Base-by-base conservation (phyloP, 2,329 filamentous ascomycete genomes). In the Seiridium cupressi region DNA sequence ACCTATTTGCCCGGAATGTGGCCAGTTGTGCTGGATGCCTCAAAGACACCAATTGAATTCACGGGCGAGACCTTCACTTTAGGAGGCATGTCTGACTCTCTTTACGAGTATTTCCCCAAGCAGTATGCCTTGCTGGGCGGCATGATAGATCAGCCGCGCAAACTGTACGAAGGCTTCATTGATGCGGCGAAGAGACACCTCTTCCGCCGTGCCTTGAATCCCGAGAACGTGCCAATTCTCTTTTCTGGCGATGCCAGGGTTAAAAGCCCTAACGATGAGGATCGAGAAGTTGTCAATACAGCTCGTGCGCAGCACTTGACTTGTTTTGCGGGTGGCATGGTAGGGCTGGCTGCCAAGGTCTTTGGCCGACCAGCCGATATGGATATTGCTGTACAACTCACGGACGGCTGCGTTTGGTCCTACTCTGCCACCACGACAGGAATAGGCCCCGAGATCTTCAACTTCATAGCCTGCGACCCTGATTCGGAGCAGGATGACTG, bases 81-180 rank as follows among this genome's bases (percentile, higher is more conserved):
- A 3, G 84, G 83, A 49, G 83, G 79, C 44, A 83, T 82, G 78
- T 78, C 81, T 3, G 84, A 87, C 67, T 85, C 83, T 11, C 71
- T 84, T 1, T 87, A 86, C 63, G 84, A 87, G 68, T 94, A 93
- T 70, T 82, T 91, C 64, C 79, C 83, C 0, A 77, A 91, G 69
- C 81, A 90, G 69, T 86, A 87, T 68, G 74, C 90, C 54, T 76
- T 91, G n/a, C 81, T 91, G 0, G 86, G 87, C 42, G 89, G 89
- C 3, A 74, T 79, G 0, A 75, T 83, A n/a, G 61, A 84, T 11
- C 80, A 80, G 62, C 81, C 80, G 10, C 73, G 73, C 35, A 75
- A 66, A n/a, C 72, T 83, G 68, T 83, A 82, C 63, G 72, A 77
- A 49, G 70, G 68, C 1, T 79, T 80, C 46, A 76, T 82, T 44